Evolutionary conservation across 257 asterid genomes (phyloP).

Genomic region (Fraxinus americana): DNA sequence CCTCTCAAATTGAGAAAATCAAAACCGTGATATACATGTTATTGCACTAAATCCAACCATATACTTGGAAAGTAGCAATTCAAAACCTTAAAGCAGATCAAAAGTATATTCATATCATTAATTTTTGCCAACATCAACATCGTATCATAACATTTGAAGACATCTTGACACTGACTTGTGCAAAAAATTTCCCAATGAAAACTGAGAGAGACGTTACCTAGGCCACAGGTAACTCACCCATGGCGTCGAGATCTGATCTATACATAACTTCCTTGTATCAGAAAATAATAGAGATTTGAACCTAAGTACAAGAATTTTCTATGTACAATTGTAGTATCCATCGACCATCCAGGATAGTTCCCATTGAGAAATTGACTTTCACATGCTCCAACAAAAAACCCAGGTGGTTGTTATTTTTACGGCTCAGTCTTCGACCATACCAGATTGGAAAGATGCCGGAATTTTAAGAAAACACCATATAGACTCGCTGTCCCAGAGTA

Average conservation of each 20-base stretch:
- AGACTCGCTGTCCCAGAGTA: conserved; percentile 7
- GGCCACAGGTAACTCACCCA: conserved; percentile 19
- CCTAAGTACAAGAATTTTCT: conserved; percentile 31
- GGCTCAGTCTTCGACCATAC: conserved; percentile 27
- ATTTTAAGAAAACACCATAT: conserved; percentile 7
- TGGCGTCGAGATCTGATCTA: conserved; percentile 35
- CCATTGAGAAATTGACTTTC: conserved; percentile 11
- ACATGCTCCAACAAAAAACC: conserved; percentile 11
- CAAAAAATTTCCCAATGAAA: conserved; percentile 25
- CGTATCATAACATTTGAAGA: conserved; percentile 20
- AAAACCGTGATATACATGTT: not conserved
- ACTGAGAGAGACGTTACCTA: conserved; percentile 10
- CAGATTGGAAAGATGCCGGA: conserved; percentile 27
- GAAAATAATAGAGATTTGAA: conserved; percentile 28
- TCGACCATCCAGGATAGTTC: conserved; percentile 16
- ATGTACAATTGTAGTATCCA: conserved; percentile 35
- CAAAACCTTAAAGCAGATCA: not conserved
- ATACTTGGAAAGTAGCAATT: not conserved
- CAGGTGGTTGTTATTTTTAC: conserved; percentile 20
- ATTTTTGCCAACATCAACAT: conserved; percentile 12
- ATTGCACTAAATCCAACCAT: not conserved
- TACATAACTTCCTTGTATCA: conserved; percentile 37
- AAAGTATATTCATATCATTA: not conserved
- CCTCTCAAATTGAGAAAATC: not conserved
- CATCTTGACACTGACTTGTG: conserved; percentile 17